Percentiles rank a stretch among this genome's conserved stretches.
These are phyloP conservation scores for Basipetospora chlamydospora DNA, from an alignment of 2,329 filamentous ascomycete species.

Conservation along the genomic window DNA sequence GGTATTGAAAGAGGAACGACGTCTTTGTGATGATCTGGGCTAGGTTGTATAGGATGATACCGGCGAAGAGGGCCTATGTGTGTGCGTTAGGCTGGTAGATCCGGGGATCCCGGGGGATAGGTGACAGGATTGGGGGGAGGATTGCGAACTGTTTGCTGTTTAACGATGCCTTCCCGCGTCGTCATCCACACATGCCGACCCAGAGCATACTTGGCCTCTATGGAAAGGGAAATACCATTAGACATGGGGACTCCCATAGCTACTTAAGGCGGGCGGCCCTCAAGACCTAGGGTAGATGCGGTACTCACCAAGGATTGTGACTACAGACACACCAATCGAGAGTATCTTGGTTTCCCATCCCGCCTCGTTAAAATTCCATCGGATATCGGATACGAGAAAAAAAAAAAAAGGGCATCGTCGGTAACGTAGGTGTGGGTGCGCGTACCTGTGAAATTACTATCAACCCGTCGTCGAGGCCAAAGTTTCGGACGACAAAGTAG, in stretches of 20 bases:
- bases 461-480: slow-evolving; percentile 15
- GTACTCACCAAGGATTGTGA: slow-evolving; percentile 12
- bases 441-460: slow-evolving; percentile 13
- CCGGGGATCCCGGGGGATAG: background rate
- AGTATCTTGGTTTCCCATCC: no score
- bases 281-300: background rate
- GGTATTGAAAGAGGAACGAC: slow-evolving; percentile 18
- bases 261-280: background rate
- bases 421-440: no score
- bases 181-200: slow-evolving; percentile 14
- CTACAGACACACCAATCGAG: slow-evolving; percentile 11
- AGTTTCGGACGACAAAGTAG: slow-evolving; percentile 10
- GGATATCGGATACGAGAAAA: no score
- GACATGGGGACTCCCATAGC: no score
- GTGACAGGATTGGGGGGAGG: background rate
- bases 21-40: slow-evolving; percentile 18
- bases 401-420: no score
- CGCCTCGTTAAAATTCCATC: no score
- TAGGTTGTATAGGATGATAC: slow-evolving; percentile 16
- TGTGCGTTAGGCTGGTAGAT: slow-evolving; percentile 1
- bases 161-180: slow-evolving; percentile 7
- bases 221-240: background rate
- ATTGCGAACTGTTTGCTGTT: slow-evolving; percentile 14
- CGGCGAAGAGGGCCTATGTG: slow-evolving; percentile 11
- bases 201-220: slow-evolving; percentile 13